Evolutionary conservation across 2,329 filamentous ascomycete species (phyloP), one percentile per base, ranked within the genome.

Genomic region (Helotiales sp.): DNA sequence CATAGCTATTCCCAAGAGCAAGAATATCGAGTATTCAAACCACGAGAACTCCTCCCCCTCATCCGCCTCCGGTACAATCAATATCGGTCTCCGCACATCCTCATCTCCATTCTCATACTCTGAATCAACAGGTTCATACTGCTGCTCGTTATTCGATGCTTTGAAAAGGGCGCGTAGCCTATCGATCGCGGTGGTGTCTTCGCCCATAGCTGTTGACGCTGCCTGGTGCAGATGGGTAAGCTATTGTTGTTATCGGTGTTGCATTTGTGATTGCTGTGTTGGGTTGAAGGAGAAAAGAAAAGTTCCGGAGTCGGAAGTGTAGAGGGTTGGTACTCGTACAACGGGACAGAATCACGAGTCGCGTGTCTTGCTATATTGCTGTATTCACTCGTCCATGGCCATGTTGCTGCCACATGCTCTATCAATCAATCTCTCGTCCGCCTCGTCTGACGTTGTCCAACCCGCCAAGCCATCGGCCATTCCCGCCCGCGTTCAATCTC

Each of bases 1-100:
- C 96, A 98, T 98, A 61, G 94, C 92, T 65, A 97, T 85, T 60
- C 96, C 96, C 28, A 98, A 83, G 60, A 97, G 82, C 64, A 91
- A 83, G 79, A 98, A 98, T 76, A 97, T 90, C 73, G 81, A 82
- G 80, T 98, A 99, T 78, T 96, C 92, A 40, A 92, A 76, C 89
- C 91, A 93, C 69, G 93, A 97, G 81, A 97, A 97, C 20, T 84
- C 83, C 40, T 82, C 80, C 10, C 61, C 67, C 20, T 62, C 67
- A 6, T 61, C 28, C 1, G 63, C 50, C 13, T 71, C 69, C 6
- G 66, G 62, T 15, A 69, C 37, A 20, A 70, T 61, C n/a, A 73
- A 26, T 11, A 71, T 43, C 2, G 70, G 67, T 47, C 70, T 54
- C 22, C 66, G 64, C n/a, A 71, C 69, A 52, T 68, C 64, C 7